These are phyloP conservation scores for Hamamelis virginiana DNA, from an alignment of 164 flowering plant genomes.

Conservation along the genomic window DNA sequence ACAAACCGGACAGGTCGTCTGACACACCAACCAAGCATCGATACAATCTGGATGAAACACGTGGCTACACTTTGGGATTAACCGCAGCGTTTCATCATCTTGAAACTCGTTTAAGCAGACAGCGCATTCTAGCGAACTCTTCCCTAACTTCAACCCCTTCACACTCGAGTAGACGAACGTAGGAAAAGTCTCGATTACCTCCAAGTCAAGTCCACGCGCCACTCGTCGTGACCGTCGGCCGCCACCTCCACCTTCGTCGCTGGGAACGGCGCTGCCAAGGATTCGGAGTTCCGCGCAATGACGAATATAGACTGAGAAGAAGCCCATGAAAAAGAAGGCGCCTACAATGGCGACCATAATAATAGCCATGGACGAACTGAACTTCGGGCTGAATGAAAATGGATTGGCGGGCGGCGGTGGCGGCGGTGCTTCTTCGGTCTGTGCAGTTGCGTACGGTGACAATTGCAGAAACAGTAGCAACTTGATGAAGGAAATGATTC, in stretches of 20 bases:
- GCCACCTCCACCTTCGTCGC: neutral
- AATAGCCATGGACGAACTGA: slow-evolving; percentile 28
- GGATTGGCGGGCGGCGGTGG: slow-evolving; percentile 12
- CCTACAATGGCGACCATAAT: slow-evolving; percentile 28
- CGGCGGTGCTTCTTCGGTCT: slow-evolving; percentile 4
- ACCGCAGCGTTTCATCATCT: slow-evolving; percentile 51
- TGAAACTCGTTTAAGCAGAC: slow-evolving; percentile 62
- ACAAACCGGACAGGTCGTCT: slow-evolving; percentile 59
- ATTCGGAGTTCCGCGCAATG: slow-evolving; percentile 30
- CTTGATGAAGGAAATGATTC: neutral
- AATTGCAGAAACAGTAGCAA: neutral
- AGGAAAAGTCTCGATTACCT: slow-evolving; percentile 43
- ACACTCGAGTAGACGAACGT: slow-evolving; percentile 55
- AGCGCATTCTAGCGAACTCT: slow-evolving; percentile 50
- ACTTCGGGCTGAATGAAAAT: neutral
- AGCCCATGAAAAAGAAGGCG: slow-evolving; percentile 33
- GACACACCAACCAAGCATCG: slow-evolving; percentile 49
- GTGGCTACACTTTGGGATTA: slow-evolving; percentile 56
- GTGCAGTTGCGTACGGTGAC: neutral
- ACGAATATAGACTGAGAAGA: slow-evolving; percentile 37
- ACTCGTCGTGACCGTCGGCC: slow-evolving; percentile 10
- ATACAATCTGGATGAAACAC: slow-evolving; percentile 58
- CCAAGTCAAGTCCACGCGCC: slow-evolving; percentile 40
- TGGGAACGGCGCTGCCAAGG: neutral
- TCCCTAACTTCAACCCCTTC: slow-evolving; percentile 42